Conservation (phyloP, 208 protist species). For the Naegleria lovaniensis region DNA sequence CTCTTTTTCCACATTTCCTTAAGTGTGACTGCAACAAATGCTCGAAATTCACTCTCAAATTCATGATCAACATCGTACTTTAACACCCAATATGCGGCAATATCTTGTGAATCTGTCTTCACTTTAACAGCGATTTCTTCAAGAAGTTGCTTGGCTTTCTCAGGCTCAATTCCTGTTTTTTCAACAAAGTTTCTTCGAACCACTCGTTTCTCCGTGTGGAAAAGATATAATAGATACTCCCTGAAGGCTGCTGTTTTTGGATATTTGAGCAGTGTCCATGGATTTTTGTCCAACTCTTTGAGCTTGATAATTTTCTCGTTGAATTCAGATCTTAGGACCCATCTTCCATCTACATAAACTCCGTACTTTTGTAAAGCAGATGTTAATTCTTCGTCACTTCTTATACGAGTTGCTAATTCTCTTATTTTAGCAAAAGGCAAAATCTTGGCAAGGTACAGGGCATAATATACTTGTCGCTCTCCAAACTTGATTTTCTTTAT, state of each 20-base stretch:
- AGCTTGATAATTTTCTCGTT: not conserved
- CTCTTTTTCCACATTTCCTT: not conserved
- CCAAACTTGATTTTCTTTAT: not conserved
- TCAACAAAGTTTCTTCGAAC: not conserved
- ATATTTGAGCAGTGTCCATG: not conserved
- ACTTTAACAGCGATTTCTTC: not conserved
- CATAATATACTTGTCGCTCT: not conserved
- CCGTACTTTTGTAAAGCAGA: not conserved
- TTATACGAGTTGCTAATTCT: not conserved
- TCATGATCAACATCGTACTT: not conserved
- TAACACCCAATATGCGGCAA: not conserved
- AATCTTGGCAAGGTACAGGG: not conserved
- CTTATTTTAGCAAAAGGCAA: not conserved
- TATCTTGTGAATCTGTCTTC: not conserved
- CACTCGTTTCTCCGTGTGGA: not conserved
- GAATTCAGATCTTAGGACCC: not conserved
- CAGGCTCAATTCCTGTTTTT: not conserved
- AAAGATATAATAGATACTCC: not conserved
- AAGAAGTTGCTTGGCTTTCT: not conserved
- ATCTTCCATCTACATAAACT: not conserved
- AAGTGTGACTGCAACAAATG: not conserved
- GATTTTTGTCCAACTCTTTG: not conserved
- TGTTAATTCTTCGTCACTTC: not conserved
- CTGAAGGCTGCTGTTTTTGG: not conserved
- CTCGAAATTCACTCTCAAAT: not conserved